Conservation (phyloP, 2,329 filamentous ascomycete genomes). For the Penicillium rolfsii region DNA sequence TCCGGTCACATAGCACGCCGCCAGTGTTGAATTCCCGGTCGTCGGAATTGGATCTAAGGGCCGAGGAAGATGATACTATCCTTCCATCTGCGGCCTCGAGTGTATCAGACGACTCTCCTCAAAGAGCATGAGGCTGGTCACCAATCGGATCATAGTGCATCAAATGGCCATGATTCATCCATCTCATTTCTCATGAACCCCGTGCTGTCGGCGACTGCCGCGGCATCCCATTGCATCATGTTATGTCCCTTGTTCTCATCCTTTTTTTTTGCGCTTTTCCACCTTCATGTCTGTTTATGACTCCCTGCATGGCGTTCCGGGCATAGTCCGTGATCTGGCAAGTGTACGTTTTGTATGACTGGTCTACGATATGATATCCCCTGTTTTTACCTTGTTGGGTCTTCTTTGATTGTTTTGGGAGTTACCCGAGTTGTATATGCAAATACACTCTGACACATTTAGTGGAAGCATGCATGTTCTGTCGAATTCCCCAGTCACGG, state of each 20-base stretch:
- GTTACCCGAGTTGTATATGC: too few species aligned
- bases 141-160: neutral
- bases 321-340: slow-evolving; percentile 6
- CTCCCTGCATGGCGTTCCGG: slow-evolving; percentile 12
- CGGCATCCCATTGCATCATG: neutral
- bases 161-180: slow-evolving; percentile 9
- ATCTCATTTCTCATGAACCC: neutral
- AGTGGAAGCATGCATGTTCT: slow-evolving; percentile 6
- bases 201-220: neutral
- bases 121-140: slow-evolving; percentile 2
- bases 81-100: slow-evolving; percentile 10
- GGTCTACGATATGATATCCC: slow-evolving; percentile 19
- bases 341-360: slow-evolving; percentile 14
- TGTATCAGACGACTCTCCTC: slow-evolving; percentile 1
- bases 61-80: slow-evolving; percentile 13
- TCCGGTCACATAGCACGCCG: slow-evolving; percentile 39
- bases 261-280: neutral
- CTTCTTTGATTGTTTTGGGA: neutral
- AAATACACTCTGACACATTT: too few species aligned
- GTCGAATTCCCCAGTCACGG: slow-evolving; percentile 3
- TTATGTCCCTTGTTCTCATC: neutral
- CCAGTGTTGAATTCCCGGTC: slow-evolving; percentile 31
- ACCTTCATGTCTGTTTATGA: slow-evolving; percentile 7
- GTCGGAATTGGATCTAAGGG: slow-evolving; percentile 12
- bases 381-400: neutral